A percentile compares a stretch with the other conserved stretches of the same genome.
These are phyloP conservation scores for Lyophyllum shimeji DNA, from an alignment of 768 basidiomycete species.

Conservation along the genomic window DNA sequence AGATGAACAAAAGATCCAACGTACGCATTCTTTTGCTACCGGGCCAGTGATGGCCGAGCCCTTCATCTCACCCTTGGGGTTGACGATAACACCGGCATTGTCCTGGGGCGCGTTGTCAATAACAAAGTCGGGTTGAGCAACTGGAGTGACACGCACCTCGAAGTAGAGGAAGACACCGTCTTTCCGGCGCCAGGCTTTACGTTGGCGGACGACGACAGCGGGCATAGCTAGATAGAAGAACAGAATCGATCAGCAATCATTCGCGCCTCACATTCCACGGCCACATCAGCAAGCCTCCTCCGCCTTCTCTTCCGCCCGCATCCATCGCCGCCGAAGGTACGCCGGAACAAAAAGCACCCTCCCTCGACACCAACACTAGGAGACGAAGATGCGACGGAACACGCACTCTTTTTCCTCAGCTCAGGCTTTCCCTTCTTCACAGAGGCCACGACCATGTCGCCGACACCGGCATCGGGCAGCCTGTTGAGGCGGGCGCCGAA, in stretches of 20 bases:
- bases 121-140: not conserved
- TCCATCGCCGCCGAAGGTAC: not conserved
- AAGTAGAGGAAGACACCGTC: slow-evolving; percentile 99
- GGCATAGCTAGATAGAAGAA: slow-evolving; percentile 78
- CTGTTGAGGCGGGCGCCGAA: slow-evolving; percentile 97
- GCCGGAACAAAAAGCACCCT: too few relatives aligned
- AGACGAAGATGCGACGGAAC: slow-evolving; percentile 13
- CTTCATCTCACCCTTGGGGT: slow-evolving; percentile 99
- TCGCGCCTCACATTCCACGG: not conserved
- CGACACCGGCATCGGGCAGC: slow-evolving; percentile 93
- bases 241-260: slow-evolving; percentile 7
- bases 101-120: slow-evolving; percentile 45
- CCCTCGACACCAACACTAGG: not conserved
- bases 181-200: slow-evolving; percentile 96
- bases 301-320: not conserved
- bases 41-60: slow-evolving; percentile 95
- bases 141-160: slow-evolving; percentile 54
- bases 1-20: slow-evolving; percentile 33
- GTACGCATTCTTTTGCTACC: slow-evolving; percentile 98
- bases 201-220: slow-evolving; percentile 93
- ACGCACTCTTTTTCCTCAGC: slow-evolving; percentile 96
- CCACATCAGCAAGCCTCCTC: not conserved
- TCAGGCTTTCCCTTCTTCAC: slow-evolving; percentile 99
- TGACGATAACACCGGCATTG: slow-evolving; percentile 96
- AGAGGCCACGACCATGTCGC: slow-evolving; percentile 93